Evolutionary conservation across 2,329 filamentous ascomycete genomes (phyloP).

Genomic region (Biscogniauxia sp.): DNA sequence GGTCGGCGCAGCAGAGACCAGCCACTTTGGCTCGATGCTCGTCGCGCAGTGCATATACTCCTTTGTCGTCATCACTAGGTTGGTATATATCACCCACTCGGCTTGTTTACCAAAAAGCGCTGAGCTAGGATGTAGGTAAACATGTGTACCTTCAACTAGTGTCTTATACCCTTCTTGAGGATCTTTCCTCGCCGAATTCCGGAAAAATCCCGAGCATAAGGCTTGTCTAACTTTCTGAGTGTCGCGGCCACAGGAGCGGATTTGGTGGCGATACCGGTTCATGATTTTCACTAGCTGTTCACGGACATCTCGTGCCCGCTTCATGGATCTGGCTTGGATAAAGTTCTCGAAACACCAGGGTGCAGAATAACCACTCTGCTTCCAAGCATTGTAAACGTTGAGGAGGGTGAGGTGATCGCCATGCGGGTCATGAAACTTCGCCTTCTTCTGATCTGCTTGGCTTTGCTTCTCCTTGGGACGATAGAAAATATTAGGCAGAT

Average conservation of each 20-base stretch:
- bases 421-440: constrained; percentile 93
- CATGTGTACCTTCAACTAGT: constrained; percentile 88
- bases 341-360: constrained; percentile 99
- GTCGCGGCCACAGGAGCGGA: constrained; percentile 82
- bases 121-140: constrained; percentile 90
- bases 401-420: constrained; percentile 93
- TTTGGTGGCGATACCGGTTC: constrained; percentile 79
- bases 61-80: constrained; percentile 86
- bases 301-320: constrained; percentile 85
- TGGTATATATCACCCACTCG: constrained; percentile 94
- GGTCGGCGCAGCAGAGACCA: constrained; percentile 94
- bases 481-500: constrained; percentile 84
- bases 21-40: constrained; percentile 87
- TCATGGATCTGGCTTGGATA: constrained; percentile 87
- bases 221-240: constrained; percentile 86
- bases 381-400: constrained; percentile 98
- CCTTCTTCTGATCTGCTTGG: constrained; percentile 95
- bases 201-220: constrained; percentile 91
- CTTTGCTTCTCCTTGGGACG: constrained; percentile 96
- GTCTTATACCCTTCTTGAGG: constrained; percentile 98
- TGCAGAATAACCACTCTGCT: constrained; percentile 73
- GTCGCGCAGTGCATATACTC: constrained; percentile 98
- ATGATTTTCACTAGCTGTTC: constrained; percentile 93
- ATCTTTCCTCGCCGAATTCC: constrained; percentile 91
- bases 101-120: constrained; percentile 93